Conservation (phyloP, 2,329 filamentous ascomycete species). For the Myotisia sp. region DNA sequence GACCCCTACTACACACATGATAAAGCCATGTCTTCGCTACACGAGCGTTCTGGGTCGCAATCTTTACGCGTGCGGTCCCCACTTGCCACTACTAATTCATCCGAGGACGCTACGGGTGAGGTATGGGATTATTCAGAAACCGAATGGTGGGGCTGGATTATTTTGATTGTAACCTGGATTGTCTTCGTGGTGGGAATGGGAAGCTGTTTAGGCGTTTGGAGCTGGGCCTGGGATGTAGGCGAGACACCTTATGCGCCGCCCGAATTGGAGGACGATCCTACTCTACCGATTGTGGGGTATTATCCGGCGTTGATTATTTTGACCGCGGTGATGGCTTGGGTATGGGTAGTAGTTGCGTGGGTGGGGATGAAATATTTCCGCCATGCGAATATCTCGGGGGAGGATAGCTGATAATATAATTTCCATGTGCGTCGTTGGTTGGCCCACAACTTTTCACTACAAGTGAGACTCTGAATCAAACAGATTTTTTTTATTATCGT, state of each 20-base stretch:
- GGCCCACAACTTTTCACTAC: too few species aligned
- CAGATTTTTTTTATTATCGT: too few species aligned
- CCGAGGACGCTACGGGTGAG: slow-evolving; percentile 31
- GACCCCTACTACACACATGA: slow-evolving; percentile 46
- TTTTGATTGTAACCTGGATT: slow-evolving; percentile 79
- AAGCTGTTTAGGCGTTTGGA: slow-evolving; percentile 87
- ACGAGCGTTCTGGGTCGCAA: slow-evolving; percentile 25
- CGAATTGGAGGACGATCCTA: slow-evolving; percentile 87
- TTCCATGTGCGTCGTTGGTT: too few species aligned
- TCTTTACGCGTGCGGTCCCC: slow-evolving; percentile 21
- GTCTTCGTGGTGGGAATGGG: slow-evolving; percentile 97
- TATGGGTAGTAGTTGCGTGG: slow-evolving; percentile 96
- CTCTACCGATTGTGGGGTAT: slow-evolving; percentile 88
- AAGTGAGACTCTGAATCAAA: too few species aligned
- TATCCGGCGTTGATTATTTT: slow-evolving; percentile 89
- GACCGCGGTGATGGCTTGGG: slow-evolving; percentile 93
- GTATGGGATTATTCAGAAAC: slow-evolving; percentile 90
- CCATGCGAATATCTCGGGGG: slow-evolving; percentile 76
- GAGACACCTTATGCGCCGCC: slow-evolving; percentile 91
- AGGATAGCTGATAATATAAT: slow-evolving; percentile 32
- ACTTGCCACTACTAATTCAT: slow-evolving; percentile 24
- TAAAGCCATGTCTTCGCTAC: slow-evolving; percentile 12
- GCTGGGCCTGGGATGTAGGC: slow-evolving; percentile 97
- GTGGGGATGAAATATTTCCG: slow-evolving; percentile 99
- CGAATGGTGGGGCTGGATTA: slow-evolving; percentile 95